phyloP scores from a whole-genome alignment of 1,284 basidiomycete genomes.

The Lignosus rhinocerotis region DNA sequence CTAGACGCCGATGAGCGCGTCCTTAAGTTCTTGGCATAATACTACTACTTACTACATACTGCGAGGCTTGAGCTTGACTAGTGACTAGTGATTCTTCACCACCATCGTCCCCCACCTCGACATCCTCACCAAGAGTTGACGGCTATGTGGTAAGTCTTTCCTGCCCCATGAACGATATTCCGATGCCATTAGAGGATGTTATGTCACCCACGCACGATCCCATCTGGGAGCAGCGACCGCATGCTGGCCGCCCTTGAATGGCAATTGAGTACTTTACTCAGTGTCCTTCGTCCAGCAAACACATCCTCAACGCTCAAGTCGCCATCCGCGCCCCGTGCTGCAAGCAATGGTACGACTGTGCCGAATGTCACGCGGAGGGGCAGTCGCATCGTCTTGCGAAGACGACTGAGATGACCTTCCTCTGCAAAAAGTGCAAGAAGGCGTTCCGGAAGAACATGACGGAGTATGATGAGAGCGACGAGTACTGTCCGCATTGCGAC shows the following conservation, averaged over 20 bases:
- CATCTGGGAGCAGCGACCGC: neutral
- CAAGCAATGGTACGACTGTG: constrained; percentile 94
- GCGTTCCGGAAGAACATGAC: constrained; percentile 95
- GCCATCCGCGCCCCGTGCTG: constrained; percentile 93
- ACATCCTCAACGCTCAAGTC: constrained; percentile 91
- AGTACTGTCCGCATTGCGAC: constrained; percentile 97
- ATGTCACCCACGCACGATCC: neutral
- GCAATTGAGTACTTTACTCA: neutral
- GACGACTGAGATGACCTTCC: constrained; percentile 89
- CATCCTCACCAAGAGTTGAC: too few species aligned
- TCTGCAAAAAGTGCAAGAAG: constrained; percentile 98
- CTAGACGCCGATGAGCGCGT: too few species aligned
- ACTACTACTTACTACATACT: too few species aligned
- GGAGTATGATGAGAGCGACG: constrained; percentile 92
- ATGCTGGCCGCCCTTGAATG: too few species aligned
- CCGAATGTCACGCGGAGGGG: constrained; percentile 89
- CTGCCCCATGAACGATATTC: too few species aligned
- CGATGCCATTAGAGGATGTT: too few species aligned
- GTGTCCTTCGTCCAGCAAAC: constrained; percentile 63
- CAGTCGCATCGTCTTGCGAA: constrained; percentile 75
- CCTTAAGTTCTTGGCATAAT: too few species aligned
- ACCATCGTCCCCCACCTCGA: too few species aligned
- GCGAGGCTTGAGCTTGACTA: too few species aligned
- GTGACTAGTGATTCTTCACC: too few species aligned
- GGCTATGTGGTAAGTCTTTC: too few species aligned